A percentile compares a stretch with the other conserved stretches of the same genome.
These are phyloP conservation scores for Phytophthora pini DNA, from an alignment of 352 stramenopile species.

Conservation along the genomic window DNA sequence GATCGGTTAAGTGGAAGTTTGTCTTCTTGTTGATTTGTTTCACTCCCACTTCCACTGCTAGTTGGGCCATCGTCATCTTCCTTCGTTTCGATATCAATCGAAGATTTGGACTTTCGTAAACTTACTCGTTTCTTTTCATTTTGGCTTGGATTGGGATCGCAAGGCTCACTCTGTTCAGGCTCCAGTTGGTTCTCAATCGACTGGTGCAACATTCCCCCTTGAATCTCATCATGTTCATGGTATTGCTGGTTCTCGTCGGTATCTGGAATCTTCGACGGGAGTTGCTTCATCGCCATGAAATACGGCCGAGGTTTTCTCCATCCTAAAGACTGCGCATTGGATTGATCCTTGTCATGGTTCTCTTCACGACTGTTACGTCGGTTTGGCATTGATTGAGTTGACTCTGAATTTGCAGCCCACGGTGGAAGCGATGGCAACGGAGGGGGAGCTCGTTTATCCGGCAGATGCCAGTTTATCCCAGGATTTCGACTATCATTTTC, in stretches of 20 bases:
- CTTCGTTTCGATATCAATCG: slow-evolving; percentile 1
- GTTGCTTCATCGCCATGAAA: slow-evolving; percentile 58
- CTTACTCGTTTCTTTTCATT: slow-evolving; percentile 1
- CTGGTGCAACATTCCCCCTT: not conserved
- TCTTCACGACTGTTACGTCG: slow-evolving; percentile 27
- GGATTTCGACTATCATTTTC: slow-evolving; percentile 15
- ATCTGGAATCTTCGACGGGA: slow-evolving; percentile 16
- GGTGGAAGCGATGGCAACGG: slow-evolving; percentile 57
- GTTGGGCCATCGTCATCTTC: slow-evolving; percentile 25
- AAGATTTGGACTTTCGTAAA: slow-evolving; percentile 1
- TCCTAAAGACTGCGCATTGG: slow-evolving; percentile 9
- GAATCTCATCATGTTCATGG: slow-evolving; percentile 22
- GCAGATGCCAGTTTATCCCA: slow-evolving; percentile 26
- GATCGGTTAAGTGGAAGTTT: slow-evolving; percentile 6
- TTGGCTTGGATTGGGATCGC: slow-evolving; percentile 12
- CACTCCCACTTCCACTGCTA: slow-evolving; percentile 22
- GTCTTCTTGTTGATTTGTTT: slow-evolving; percentile 39
- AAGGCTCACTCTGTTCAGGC: slow-evolving; percentile 6
- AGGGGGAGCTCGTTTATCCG: slow-evolving; percentile 40
- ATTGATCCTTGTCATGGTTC: slow-evolving; percentile 1
- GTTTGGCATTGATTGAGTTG: not conserved
- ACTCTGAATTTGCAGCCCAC: slow-evolving; percentile 35
- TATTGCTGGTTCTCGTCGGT: slow-evolving; percentile 19
- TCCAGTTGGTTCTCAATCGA: slow-evolving; percentile 35
- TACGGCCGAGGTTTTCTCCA: slow-evolving; percentile 62